Percentiles rank a stretch among this genome's conserved stretches.
Conservation (phyloP, 1,139 yeast genomes). For the Kodamaea fungicola region DNA sequence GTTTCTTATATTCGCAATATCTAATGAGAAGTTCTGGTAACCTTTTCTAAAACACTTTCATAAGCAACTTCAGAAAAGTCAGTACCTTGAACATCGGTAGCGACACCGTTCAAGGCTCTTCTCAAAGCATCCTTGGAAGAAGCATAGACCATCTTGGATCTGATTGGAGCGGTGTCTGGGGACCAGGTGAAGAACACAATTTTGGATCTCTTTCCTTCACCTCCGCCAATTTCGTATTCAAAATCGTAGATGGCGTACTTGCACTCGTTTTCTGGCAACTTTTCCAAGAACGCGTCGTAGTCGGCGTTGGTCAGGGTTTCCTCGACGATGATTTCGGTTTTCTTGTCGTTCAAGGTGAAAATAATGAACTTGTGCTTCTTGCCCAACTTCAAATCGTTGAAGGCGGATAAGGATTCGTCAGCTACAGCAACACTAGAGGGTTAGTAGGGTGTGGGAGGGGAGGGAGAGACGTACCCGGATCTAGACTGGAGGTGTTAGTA, state of each 20-base stretch:
- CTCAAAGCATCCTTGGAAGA: conserved; percentile 96
- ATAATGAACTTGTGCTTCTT: conserved; percentile 83
- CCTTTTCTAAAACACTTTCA: conserved; percentile 88
- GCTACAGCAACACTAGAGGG: conserved; percentile 80
- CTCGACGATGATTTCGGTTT: conserved; percentile 89
- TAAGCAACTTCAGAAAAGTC: conserved; percentile 95
- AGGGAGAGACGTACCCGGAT: conserved; percentile 55
- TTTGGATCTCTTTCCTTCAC: conserved; percentile 96
- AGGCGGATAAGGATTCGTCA: conserved; percentile 89
- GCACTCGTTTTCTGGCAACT: conserved; percentile 94
- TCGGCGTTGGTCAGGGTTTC: conserved; percentile 69
- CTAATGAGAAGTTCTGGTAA: conserved; percentile 63
- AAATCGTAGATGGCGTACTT: conserved; percentile 96
- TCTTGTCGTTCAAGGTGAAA: conserved; percentile 73
- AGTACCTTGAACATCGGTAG: conserved; percentile 95
- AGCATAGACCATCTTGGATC: conserved; percentile 96
- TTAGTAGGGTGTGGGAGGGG: conserved; percentile 17
- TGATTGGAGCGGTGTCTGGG: conserved; percentile 94
- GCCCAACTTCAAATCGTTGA: conserved; percentile 94
- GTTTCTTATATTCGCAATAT: neutral
- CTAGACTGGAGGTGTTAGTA: conserved; percentile 44
- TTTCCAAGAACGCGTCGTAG: conserved; percentile 80
- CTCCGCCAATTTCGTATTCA: conserved; percentile 84
- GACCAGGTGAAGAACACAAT: conserved; percentile 95
- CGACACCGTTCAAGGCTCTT: conserved; percentile 92